Conservation (phyloP, 805 yeast genomes). For the Starmerella riodocensis region DNA sequence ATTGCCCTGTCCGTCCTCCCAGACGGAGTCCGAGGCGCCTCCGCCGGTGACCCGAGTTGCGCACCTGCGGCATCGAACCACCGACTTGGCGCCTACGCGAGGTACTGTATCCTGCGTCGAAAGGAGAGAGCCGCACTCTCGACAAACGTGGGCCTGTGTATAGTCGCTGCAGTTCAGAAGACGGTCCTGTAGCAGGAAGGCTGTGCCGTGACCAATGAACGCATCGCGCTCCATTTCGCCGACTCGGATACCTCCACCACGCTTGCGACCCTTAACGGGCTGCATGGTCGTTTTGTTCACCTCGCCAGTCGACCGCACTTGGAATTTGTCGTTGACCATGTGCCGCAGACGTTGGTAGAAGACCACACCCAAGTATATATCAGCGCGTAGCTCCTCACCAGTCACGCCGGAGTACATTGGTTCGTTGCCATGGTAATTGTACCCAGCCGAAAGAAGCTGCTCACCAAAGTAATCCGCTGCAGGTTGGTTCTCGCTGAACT, state of each 20-base stretch:
- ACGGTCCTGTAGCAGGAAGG: conserved; percentile 87
- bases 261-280: conserved; percentile 98
- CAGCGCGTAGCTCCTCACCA: conserved; percentile 93
- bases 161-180: conserved; percentile 90
- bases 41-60: conserved; percentile 49
- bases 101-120: conserved; percentile 87
- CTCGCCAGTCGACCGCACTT: conserved; percentile 97
- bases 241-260: conserved; percentile 98
- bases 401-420: conserved; percentile 98
- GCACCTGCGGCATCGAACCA: conserved; percentile 82
- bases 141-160: conserved; percentile 80
- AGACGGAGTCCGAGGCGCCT: conserved; percentile 38
- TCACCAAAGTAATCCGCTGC: conserved; percentile 98
- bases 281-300: conserved; percentile 95
- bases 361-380: conserved; percentile 91
- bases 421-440: conserved; percentile 95
- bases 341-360: conserved; percentile 97
- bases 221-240: conserved; percentile 99
- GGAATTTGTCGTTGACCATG: conserved; percentile 99
- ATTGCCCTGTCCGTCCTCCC: conserved; percentile 97
- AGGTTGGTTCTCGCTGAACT: conserved; percentile 76
- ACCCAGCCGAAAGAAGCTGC: conserved; percentile 75
- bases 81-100: conserved; percentile 66
- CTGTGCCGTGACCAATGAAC: conserved; percentile 93
- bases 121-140: conserved; percentile 82